phyloP scores from a whole-genome alignment of 306 rosid genomes.

The Senna tora region DNA sequence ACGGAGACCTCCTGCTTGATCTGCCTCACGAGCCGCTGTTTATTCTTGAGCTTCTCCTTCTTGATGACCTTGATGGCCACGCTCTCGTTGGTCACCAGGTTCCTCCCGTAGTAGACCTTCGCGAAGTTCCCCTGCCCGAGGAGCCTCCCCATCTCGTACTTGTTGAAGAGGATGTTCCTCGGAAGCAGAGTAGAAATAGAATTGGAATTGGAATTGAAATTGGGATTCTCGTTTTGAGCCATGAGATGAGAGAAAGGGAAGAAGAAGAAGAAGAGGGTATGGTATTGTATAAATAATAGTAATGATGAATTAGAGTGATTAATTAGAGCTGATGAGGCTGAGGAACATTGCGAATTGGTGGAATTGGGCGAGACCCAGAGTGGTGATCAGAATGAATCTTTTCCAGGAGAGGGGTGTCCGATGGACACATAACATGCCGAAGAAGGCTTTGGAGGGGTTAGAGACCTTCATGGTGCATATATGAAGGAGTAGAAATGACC shows the following conservation, averaged over 20 bases:
- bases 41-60: constrained; percentile 68
- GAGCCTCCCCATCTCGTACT: constrained; percentile 76
- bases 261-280: not conserved
- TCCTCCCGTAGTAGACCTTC: constrained; percentile 61
- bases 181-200: no score
- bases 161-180: constrained; percentile 56
- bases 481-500: not conserved
- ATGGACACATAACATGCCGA: constrained; percentile 33
- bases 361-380: constrained; percentile 34
- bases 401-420: constrained; percentile 42
- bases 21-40: constrained; percentile 65
- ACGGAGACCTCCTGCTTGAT: constrained; percentile 79
- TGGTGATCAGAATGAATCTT: constrained; percentile 23
- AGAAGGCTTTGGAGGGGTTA: constrained; percentile 32
- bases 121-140: constrained; percentile 88
- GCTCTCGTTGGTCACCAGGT: constrained; percentile 56
- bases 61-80: constrained; percentile 76
- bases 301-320: no score
- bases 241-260: not conserved
- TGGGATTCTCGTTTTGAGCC: no score
- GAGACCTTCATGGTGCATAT: constrained; percentile 44
- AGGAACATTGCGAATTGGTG: constrained; percentile 24
- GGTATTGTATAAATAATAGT: not conserved
- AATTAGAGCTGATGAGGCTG: not conserved
- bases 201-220: no score